Conservation (phyloP, 495 filamentous ascomycete genomes). For the Penicillium ucsense region DNA sequence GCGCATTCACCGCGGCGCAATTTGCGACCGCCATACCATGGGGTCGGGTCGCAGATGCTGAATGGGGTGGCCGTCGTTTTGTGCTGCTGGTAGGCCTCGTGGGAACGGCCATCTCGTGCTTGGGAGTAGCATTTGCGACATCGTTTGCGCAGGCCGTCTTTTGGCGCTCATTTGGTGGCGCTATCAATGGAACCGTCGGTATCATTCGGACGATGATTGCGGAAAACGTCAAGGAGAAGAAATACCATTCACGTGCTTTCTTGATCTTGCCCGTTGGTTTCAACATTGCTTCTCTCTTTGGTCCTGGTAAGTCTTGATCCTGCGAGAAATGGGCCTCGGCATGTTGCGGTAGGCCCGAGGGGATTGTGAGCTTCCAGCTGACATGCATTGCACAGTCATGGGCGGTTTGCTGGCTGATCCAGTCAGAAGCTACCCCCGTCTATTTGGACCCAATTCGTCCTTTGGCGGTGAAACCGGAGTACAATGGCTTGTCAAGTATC, state of each 20-base stretch:
- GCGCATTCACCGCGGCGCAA: constrained; percentile 72
- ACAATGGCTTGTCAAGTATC: constrained; percentile 56
- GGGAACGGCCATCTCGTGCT: constrained; percentile 59
- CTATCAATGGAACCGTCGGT: constrained; percentile 74
- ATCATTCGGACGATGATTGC: constrained; percentile 76
- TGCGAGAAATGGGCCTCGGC: not conserved
- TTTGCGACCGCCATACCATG: constrained; percentile 79
- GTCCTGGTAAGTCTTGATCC: constrained; percentile 40
- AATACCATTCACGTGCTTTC: constrained; percentile 57
- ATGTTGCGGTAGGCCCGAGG: no score
- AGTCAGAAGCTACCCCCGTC: constrained; percentile 53
- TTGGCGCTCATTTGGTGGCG: constrained; percentile 65
- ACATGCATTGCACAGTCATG: constrained; percentile 30
- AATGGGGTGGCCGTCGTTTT: constrained; percentile 61
- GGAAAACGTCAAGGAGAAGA: constrained; percentile 68
- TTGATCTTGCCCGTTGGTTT: constrained; percentile 65
- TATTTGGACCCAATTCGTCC: constrained; percentile 50
- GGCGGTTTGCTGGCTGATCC: constrained; percentile 70
- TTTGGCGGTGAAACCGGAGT: constrained; percentile 46
- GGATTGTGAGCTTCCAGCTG: constrained; percentile 1
- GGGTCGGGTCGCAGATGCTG: constrained; percentile 66
- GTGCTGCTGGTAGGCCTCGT: constrained; percentile 66
- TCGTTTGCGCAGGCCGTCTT: constrained; percentile 62
- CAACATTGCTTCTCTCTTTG: constrained; percentile 69
- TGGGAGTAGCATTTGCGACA: constrained; percentile 74